Evolutionary conservation across 768 basidiomycete genomes (phyloP), one percentile per base, ranked within the genome.

Genomic region (Tulasnella sp.): DNA sequence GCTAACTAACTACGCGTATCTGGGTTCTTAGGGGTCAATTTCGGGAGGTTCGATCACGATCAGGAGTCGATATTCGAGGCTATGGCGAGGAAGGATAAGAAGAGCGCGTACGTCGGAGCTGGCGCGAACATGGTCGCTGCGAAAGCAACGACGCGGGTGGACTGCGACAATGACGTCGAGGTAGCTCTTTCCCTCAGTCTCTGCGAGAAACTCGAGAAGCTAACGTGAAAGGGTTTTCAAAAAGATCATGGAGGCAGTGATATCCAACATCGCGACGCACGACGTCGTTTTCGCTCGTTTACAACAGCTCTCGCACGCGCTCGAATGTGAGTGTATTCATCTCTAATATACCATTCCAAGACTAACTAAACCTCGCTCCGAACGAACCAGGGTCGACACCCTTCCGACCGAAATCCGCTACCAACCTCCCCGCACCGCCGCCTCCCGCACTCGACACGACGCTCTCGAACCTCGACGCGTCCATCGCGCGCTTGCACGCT

Each of bases 271-370:
- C 2, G 85, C 85, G 0, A 81, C 82, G 14, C 93, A 97, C 79
- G 87, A 94, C 40, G 92, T 97, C 77, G 81, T 86, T 17, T 96
- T 95, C 81, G 95, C 87, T 36, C 82, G 96, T 73, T 86, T 98
- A 74, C 92, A 90, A 79, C 89, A 85, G 35, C 78, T 98, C 37
- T 90, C 93, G n/a, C 88, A 92, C 75, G 81, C 83, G 0, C 81
- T 91, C 67, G 94, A 93, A 69, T 98, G 96, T 95, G 77, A 76
- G 89, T 84, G 2, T 34, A 22, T 67, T 47, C 40, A 59, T 44
- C n/a, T 9, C 41, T 8, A n/a, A 34, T 7, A 14, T 34, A 17
- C 6, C 19, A 68, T 6, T 34, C 17, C 5, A 11, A 42, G 8
- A 26, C 19, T 39, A 68, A n/a, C n/a, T 29, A 32, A 22, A 26